These are phyloP conservation scores for Candida dajiaensis DNA, from an alignment of 805 yeast species.

Conservation along the genomic window DNA sequence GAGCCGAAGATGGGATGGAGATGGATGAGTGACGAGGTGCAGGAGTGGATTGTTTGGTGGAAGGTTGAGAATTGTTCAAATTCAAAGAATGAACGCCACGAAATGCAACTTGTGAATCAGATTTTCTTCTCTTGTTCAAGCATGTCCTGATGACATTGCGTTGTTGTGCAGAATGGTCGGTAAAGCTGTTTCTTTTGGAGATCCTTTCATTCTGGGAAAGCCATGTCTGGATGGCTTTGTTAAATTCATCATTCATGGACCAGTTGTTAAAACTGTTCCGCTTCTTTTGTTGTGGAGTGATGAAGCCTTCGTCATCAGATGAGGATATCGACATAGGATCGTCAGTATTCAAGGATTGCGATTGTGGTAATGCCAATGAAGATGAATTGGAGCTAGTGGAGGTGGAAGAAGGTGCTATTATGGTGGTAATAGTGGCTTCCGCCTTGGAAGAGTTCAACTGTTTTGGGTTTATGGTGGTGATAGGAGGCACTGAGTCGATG, in stretches of 20 bases:
- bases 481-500: slow-evolving; percentile 4
- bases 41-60: slow-evolving; percentile 5
- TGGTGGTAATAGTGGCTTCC: background rate
- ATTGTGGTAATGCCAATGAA: background rate
- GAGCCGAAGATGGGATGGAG: background rate
- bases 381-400: slow-evolving; percentile 7
- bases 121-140: slow-evolving; percentile 19
- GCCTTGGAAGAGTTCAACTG: slow-evolving; percentile 8
- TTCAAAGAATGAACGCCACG: background rate
- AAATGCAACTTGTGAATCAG: slow-evolving; percentile 16
- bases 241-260: slow-evolving; percentile 24
- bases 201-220: slow-evolving; percentile 16
- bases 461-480: slow-evolving; percentile 15
- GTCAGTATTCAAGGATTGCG: background rate
- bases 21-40: background rate
- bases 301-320: slow-evolving; percentile 1
- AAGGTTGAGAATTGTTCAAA: slow-evolving; percentile 1
- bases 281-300: background rate
- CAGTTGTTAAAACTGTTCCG: slow-evolving; percentile 8
- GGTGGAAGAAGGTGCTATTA: background rate
- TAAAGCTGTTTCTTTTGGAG: slow-evolving; percentile 6
- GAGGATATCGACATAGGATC: slow-evolving; percentile 8
- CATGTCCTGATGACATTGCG: slow-evolving; percentile 4
- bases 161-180: background rate
- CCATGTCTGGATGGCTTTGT: slow-evolving; percentile 23